These are phyloP conservation scores for Favolaschia claudopus DNA, from an alignment of 768 basidiomycete genomes.

Conservation along the genomic window DNA sequence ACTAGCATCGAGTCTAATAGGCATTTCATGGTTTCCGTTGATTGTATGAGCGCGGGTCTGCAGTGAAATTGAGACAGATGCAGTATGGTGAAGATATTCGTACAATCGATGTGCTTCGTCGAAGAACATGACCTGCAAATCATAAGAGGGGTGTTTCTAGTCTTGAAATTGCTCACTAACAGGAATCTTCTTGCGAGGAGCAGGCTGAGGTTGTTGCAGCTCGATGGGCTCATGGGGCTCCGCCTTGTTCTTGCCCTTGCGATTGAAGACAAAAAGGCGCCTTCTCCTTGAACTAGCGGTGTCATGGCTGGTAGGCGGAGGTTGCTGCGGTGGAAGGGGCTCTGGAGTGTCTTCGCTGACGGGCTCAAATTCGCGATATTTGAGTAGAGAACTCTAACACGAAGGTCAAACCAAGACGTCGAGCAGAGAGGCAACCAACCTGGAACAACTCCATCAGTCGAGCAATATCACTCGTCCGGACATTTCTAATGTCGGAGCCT, in stretches of 20 bases:
- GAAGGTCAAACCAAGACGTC: neutral
- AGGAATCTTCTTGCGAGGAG: slow-evolving; percentile 70
- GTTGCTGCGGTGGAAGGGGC: neutral
- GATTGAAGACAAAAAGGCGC: slow-evolving; percentile 42
- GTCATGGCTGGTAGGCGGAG: neutral
- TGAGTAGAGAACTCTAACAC: slow-evolving; percentile 68
- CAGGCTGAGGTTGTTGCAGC: slow-evolving; percentile 42
- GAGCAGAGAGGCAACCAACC: slow-evolving; percentile 41
- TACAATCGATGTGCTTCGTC: slow-evolving; percentile 89
- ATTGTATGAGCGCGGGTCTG: slow-evolving; percentile 79
- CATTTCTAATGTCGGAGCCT: slow-evolving; percentile 51
- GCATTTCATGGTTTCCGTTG: slow-evolving; percentile 83
- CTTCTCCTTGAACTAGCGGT: neutral
- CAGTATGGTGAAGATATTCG: slow-evolving; percentile 25
- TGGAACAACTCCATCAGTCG: slow-evolving; percentile 88
- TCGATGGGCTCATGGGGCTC: slow-evolving; percentile 36
- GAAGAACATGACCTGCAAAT: slow-evolving; percentile 67
- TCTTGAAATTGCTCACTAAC: slow-evolving; percentile 41
- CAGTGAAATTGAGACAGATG: slow-evolving; percentile 2
- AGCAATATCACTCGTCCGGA: slow-evolving; percentile 83
- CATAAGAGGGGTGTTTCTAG: neutral
- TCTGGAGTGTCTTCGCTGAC: neutral
- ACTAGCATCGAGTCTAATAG: slow-evolving; percentile 87
- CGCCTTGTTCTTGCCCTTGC: slow-evolving; percentile 40
- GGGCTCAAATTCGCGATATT: slow-evolving; percentile 72